Evolutionary conservation across 2,329 filamentous ascomycete species (phyloP).

Genomic region (Trichoderma atroviride): DNA sequence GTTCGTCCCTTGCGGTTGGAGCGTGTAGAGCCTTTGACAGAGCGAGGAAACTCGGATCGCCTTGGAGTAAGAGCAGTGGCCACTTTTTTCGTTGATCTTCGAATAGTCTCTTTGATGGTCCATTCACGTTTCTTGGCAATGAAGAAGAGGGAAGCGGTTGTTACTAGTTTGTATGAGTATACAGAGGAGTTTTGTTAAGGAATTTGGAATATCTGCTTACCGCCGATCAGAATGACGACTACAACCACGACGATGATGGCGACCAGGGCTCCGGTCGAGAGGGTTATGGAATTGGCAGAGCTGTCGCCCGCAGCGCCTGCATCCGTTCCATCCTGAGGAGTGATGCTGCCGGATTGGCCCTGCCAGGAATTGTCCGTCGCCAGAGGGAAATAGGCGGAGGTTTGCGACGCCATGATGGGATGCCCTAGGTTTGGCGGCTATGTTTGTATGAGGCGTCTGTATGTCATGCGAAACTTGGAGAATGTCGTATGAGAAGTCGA

Average conservation of each 20-base stretch:
- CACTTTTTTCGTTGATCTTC: conserved; percentile 66
- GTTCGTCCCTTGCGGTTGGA: conserved; percentile 43
- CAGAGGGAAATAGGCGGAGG: conserved; percentile 39
- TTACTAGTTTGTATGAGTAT: conserved; percentile 49
- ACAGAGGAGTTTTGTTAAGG: neutral
- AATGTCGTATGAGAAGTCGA: conserved; percentile 2
- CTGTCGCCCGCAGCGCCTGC: conserved; percentile 68
- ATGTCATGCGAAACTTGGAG: neutral
- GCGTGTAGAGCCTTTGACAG: conserved; percentile 50
- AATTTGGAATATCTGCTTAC: conserved; percentile 50
- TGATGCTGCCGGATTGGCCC: conserved; percentile 40
- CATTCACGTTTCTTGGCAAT: conserved; percentile 84
- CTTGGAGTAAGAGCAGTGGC: conserved; percentile 65
- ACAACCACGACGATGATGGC: conserved; percentile 76
- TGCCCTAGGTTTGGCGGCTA: neutral
- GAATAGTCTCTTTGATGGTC: conserved; percentile 73
- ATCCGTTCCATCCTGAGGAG: conserved; percentile 50
- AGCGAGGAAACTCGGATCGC: conserved; percentile 61
- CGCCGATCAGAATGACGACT: conserved; percentile 66
- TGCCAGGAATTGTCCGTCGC: conserved; percentile 39
- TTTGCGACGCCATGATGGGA: conserved; percentile 44
- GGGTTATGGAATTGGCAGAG: conserved; percentile 56
- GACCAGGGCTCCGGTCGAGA: conserved; percentile 71
- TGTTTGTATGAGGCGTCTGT: neutral
- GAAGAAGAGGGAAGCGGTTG: conserved; percentile 70